Evolutionary conservation across 163 green algal genomes (phyloP).

Genomic region (Trebouxiophyceae sp.): DNA sequence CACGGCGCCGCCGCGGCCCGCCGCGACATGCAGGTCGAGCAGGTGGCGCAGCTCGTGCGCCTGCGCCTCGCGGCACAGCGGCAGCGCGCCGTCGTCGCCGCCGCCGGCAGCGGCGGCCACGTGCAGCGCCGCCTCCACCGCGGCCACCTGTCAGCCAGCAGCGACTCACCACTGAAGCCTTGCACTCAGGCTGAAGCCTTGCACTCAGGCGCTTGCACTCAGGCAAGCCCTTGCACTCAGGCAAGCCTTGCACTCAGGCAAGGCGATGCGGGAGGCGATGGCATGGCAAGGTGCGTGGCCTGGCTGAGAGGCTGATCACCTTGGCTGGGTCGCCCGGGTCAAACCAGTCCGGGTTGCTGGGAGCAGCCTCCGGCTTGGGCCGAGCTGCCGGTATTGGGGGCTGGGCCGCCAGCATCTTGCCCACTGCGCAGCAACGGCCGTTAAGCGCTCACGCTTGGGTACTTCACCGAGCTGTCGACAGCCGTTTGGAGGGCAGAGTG

Average conservation of each 20-base stretch:
- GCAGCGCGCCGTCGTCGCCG: conserved; percentile 16
- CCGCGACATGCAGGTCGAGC: conserved; percentile 5
- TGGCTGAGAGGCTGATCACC: neutral
- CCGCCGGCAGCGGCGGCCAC: no score
- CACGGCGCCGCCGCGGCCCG: conserved; percentile 13
- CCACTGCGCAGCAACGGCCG: no score
- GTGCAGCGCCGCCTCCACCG: conserved; percentile 13
- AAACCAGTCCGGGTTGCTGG: no score
- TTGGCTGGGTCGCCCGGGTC: neutral
- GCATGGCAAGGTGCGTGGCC: neutral
- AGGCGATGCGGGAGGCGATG: neutral
- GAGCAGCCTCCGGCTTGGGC: no score
- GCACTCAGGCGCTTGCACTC: neutral
- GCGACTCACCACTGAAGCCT: no score
- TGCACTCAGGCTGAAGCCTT: no score
- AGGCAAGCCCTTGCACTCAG: neutral
- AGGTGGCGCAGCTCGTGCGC: conserved; percentile 11
- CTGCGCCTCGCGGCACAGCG: conserved; percentile 32
- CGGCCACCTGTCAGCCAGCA: conserved; percentile 44
- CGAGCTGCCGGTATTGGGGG: no score
- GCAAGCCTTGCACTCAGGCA: neutral
- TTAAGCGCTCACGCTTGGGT: no score
- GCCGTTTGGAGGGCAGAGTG: no score
- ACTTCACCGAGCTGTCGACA: no score
- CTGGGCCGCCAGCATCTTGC: no score